Base-by-base conservation (phyloP, 257 asterid genomes). In the Solanum lycopersicoides region DNA sequence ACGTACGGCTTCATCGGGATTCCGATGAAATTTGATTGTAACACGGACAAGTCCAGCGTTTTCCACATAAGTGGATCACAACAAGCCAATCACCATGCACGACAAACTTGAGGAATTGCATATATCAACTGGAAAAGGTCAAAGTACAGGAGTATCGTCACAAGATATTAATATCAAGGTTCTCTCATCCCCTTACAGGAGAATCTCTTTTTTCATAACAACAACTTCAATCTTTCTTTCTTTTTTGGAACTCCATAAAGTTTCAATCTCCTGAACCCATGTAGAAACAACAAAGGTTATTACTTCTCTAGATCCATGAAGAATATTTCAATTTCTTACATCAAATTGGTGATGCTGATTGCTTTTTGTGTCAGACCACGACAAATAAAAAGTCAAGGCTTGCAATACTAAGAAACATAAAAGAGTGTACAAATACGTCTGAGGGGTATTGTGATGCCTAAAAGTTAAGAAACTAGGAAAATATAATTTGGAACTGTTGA, bases 1-100 rank as follows among this genome's bases (percentile, higher is more conserved):
- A 96, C 96, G 10, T 92, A 95, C 1, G 98, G 98, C 90, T 92
- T 95, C 39, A 90, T 85, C 0, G 95, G 94, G 89, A 91, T 94
- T 87, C 94, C 94, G 87, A 96, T 96, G 90, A 93, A 95, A 92
- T 94, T 94, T 0, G 98, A 96, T 87, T 86, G 92, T 7, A 95
- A 83, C 86, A 92, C 73, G 0, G 98, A 89, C 32, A 92, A 72
- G 89, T 96, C 98, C 34, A 94, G 96, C 2, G 85, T 32, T 71
- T 20, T 71, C 13, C 42, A 32, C 9, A 95, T 93, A 88, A 94
- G 84, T 87, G 95, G 95, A 89, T 95, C n/a, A 53, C 10, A 53
- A 53, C n/a, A 53, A 53, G n/a, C 63, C 63, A 53, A 53, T 53
- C 7, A 4, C 98, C 98, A 95, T 3, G 94, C 89, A 86, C 92